Evolutionary conservation across 2,329 filamentous ascomycete species (phyloP), one percentile per base, ranked within the genome.

Genomic region (Keithomyces neogunnii): DNA sequence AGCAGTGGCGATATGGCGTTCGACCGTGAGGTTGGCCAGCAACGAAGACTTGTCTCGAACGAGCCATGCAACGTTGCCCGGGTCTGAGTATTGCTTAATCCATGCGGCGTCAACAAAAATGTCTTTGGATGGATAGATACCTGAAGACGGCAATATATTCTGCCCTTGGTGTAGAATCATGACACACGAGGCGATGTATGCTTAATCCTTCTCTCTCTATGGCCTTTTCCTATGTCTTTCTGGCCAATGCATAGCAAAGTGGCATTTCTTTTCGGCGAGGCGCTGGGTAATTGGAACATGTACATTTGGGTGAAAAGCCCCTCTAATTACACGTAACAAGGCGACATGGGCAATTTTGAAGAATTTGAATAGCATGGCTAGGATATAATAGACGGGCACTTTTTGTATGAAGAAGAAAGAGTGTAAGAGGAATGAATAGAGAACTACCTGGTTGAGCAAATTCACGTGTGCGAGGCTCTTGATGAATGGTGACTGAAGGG

Each of bases 1-100:
- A 74, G 53, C 65, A 68, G 50, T 74, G 71, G 71, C 64, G 71
- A 43, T 70, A 72, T 49, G 63, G 70, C 47, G 66, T 74, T 19
- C 62, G 62, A 51, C 67, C 65, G 13, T 69, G 51, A 62, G 28
- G n/a, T 4, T 35, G 13, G 26, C 19, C 38, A 11, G 33, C 11
- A 2, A 42, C 28, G 19, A 43, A 36, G 8, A 3, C 36, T 50
- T 28, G 11, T n/a, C 7, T 38, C 5, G 11, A 36, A 30, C 40
- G 28, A 2, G 40, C 5, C 28, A 29, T 44, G 40, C n/a, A 10
- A 13, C 36, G 9, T 39, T 10, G 9, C 8, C 7, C 9, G 7
- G 9, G 19, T 42, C n/a, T 42, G 7, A 13, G 5, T 38, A 13
- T 38, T 38, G 11, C 11, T 38, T 38, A 11, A 13, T 38, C 19